A percentile compares a stretch with the other conserved stretches of the same genome.
phyloP scores from a whole-genome alignment of 2,329 filamentous ascomycete species.

The Microascus cirrosus region DNA sequence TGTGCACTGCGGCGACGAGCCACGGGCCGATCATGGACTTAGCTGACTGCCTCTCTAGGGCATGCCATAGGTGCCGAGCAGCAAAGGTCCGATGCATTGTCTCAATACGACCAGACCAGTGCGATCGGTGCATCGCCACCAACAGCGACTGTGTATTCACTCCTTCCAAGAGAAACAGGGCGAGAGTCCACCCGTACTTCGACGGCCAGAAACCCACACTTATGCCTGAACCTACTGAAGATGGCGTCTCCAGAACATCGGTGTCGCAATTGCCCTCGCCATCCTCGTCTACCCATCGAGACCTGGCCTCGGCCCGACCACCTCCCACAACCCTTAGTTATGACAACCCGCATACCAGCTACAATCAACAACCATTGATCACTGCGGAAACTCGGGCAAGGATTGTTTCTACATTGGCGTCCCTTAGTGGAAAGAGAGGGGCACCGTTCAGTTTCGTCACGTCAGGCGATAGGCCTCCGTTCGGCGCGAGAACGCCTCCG shows the following conservation, averaged over 20 bases:
- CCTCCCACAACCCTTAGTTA: neutral
- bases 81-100: conserved; percentile 6
- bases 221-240: neutral
- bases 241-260: neutral
- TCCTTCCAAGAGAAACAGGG: conserved; percentile 1
- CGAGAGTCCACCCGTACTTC: neutral
- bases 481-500: neutral
- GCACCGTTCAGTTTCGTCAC: conserved; percentile 8
- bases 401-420: conserved; percentile 1
- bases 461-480: neutral
- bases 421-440: conserved; percentile 8
- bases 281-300: neutral
- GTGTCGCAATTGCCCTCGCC: neutral
- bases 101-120: conserved; percentile 1
- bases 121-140: conserved; percentile 3
- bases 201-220: neutral
- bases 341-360: neutral
- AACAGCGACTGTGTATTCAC: conserved; percentile 4
- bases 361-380: conserved; percentile 1
- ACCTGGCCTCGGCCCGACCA: neutral
- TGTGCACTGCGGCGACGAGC: too few relatives aligned
- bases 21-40: too few relatives aligned
- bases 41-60: too few relatives aligned
- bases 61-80: conserved; percentile 3
- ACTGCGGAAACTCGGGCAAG: neutral